A percentile compares a stretch with the other conserved stretches of the same genome.
Conservation (phyloP, 345 rosid genomes). For the Lagerstroemia speciosa region DNA sequence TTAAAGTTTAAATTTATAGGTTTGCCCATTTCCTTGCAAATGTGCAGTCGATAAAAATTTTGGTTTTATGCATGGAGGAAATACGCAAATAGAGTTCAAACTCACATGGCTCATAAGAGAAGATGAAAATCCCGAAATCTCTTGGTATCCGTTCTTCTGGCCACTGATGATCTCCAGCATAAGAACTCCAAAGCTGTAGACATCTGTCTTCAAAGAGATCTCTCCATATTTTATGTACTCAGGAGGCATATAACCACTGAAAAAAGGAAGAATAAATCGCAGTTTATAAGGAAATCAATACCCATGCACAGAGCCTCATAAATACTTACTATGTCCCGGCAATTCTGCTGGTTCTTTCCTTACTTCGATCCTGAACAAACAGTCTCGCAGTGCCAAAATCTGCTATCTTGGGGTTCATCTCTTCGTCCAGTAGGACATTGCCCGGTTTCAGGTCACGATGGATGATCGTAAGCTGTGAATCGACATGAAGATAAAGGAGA, state of each 20-base stretch:
- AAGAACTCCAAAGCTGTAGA: constrained; percentile 20
- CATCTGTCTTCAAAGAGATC: constrained; percentile 8
- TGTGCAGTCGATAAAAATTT: not conserved
- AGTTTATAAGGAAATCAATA: not conserved
- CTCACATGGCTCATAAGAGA: constrained; percentile 17
- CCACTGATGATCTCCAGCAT: constrained; percentile 19
- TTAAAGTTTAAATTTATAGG: not conserved
- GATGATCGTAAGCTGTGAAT: constrained; percentile 23
- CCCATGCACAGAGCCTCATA: not conserved
- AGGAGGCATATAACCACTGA: constrained; percentile 19
- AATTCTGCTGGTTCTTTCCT: constrained; percentile 14
- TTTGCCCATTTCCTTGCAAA: not conserved
- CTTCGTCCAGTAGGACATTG: constrained; percentile 20
- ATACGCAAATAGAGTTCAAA: not conserved
- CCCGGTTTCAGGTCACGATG: constrained; percentile 27
- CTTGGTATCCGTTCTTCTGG: not conserved
- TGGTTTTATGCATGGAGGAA: not conserved
- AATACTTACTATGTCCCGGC: constrained; percentile 19
- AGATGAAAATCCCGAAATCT: not conserved
- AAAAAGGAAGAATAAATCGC: not conserved
- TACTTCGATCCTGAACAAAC: constrained; percentile 8
- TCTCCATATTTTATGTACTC: constrained; percentile 14
- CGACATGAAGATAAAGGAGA: constrained; percentile 23
- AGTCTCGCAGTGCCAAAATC: constrained; percentile 30
- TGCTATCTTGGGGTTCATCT: constrained; percentile 24